Percentiles rank a stretch among this genome's conserved stretches.
phyloP scores from a whole-genome alignment of 176 grass and related monocot species.

The Aegilops longissima region DNA sequence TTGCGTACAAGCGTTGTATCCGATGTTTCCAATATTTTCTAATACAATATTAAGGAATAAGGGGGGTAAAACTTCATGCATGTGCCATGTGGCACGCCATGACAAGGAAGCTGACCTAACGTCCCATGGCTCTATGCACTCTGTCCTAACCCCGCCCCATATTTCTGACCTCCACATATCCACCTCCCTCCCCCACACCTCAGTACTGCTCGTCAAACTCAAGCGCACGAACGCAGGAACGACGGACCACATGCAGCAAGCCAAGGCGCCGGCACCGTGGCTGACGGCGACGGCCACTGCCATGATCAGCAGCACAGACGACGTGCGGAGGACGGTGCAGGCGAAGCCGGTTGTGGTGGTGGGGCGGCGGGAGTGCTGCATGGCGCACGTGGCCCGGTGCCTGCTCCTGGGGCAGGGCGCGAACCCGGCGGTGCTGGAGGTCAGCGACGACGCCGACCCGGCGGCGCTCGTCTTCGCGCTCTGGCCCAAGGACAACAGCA shows the following conservation, averaged over 20 bases:
- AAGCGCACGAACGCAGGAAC: neutral
- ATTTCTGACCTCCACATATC: neutral
- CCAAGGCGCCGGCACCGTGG: neutral
- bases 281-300: neutral
- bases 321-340: constrained; percentile 49
- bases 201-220: neutral
- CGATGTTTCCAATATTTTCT: neutral
- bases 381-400: constrained; percentile 64
- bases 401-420: constrained; percentile 66
- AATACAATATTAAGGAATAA: neutral
- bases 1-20: neutral
- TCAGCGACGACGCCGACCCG: constrained; percentile 50
- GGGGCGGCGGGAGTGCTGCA: constrained; percentile 67
- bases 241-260: neutral
- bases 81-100: neutral
- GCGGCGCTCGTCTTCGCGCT: constrained; percentile 37
- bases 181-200: neutral
- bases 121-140: neutral
- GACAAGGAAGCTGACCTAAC: constrained; percentile 26
- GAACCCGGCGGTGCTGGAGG: constrained; percentile 61
- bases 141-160: neutral
- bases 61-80: neutral
- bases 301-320: neutral
- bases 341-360: constrained; percentile 76
- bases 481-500: neutral